Base-by-base conservation (phyloP, 2,329 filamentous ascomycete species). In the Fusarium camptoceras region DNA sequence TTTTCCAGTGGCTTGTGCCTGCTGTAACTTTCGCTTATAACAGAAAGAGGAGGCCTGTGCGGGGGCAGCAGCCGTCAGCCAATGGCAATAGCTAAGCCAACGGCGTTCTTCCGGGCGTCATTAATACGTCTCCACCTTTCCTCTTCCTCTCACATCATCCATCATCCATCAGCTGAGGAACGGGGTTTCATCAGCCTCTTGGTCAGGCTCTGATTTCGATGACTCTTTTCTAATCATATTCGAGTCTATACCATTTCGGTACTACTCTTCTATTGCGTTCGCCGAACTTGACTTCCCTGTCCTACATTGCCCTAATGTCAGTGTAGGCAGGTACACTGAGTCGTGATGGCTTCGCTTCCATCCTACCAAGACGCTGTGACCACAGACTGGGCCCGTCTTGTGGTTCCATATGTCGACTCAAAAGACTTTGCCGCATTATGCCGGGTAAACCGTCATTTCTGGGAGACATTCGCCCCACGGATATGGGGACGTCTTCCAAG, bases 401-500 rank as follows among this genome's bases (percentile, higher is more conserved):
- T 83, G 15, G 84, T 81, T 9, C 81, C 84, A 2, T 84, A 83
- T 67, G 68, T 87, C 48, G 71, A 76, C 4, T 68, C 80, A 43
- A 59, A 71, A 8, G 81, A 85, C 71, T 85, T 84, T 69, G 72
- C 78, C 25, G 75, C 76, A 10, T 81, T 88, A 44, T 87, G 85
- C 71, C 81, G 82, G 39, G 86, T 88, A 12, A 83, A 79, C 49
- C 77, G 71, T 42, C 81, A 78, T 12, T 87, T 86, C 70, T 82
- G 84, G 78, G 59, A 70, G 43, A 76, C 82, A 22, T 88, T 89
- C 72, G 83, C 83, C 7, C 84, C 85, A 22, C 82, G 79, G 7
- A 76, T 89, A 20, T 89, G 87, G 87, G 79, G 79, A 64, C 83
- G 88, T 71, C 80, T 86, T 14, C 73, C 88, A 20, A 72, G 14